Conservation (phyloP, 1,284 basidiomycete genomes). For the Trametes hirsuta region DNA sequence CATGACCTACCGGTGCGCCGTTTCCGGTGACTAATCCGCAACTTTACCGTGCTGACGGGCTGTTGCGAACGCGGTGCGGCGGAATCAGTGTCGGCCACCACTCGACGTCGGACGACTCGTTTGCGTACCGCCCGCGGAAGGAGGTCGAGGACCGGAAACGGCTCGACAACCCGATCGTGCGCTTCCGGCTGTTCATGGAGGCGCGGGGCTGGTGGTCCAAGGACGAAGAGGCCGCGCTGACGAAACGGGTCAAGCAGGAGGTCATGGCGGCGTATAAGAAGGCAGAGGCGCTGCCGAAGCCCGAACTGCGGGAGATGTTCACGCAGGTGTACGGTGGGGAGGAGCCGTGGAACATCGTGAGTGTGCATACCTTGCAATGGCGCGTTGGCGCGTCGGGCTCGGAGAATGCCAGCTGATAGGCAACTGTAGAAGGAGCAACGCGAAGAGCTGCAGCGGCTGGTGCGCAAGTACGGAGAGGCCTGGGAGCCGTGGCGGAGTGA, state of each 20-base stretch:
- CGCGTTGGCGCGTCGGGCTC: not conserved
- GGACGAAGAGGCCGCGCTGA: constrained; percentile 74
- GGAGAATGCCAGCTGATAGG: constrained; percentile 8
- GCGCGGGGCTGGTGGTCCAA: constrained; percentile 86
- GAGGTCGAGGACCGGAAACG: constrained; percentile 88
- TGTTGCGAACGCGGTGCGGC: not conserved
- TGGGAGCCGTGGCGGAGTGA: constrained; percentile 89
- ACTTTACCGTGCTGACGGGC: not conserved
- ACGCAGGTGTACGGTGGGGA: constrained; percentile 87
- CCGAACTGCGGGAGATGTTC: constrained; percentile 80
- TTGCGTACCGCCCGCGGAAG: constrained; percentile 83
- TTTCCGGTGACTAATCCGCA: not conserved
- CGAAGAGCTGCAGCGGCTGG: constrained; percentile 72
- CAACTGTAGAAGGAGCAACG: constrained; percentile 76
- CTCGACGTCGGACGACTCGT: constrained; percentile 93
- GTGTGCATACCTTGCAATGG: constrained; percentile 34
- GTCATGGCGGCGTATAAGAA: constrained; percentile 81
- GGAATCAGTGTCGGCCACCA: constrained; percentile 82
- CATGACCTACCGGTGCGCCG: constrained; percentile 81
- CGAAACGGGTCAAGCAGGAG: constrained; percentile 68
- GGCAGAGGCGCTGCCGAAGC: constrained; percentile 74
- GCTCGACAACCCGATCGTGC: constrained; percentile 86
- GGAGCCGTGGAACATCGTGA: constrained; percentile 83
- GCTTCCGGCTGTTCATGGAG: constrained; percentile 86
- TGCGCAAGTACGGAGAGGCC: constrained; percentile 82